Percentiles rank a stretch among this genome's conserved stretches.
Evolutionary conservation across 768 basidiomycete genomes (phyloP).

Genomic region (Leucocoprinus sp.): DNA sequence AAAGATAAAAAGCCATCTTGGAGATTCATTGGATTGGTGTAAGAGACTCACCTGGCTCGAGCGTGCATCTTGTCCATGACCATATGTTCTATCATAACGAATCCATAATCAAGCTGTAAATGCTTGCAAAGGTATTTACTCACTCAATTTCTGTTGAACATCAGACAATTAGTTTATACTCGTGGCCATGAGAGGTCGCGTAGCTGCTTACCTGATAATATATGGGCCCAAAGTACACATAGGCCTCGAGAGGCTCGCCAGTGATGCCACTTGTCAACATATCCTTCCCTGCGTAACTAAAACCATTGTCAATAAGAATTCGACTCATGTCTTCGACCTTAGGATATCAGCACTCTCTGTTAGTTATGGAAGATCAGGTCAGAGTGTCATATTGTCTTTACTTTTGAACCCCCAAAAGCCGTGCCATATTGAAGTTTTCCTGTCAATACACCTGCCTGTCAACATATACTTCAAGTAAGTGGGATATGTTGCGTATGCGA

Average conservation of each 20-base stretch:
- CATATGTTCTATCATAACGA: constrained; percentile 70
- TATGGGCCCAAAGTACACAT: constrained; percentile 98
- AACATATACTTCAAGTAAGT: constrained; percentile 7
- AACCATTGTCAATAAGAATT: constrained; percentile 90
- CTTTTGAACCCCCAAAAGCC: constrained; percentile 97
- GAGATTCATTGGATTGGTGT: not conserved
- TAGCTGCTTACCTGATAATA: constrained; percentile 75
- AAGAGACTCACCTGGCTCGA: constrained; percentile 66
- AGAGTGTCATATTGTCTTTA: constrained; percentile 22
- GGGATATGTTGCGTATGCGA: constrained; percentile 4
- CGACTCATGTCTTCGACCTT: constrained; percentile 97
- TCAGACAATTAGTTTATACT: constrained; percentile 7
- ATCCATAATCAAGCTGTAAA: constrained; percentile 3
- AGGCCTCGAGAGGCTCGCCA: constrained; percentile 92
- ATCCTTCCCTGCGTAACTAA: constrained; percentile 98
- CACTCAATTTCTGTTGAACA: constrained; percentile 79
- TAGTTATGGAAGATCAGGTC: constrained; percentile 2
- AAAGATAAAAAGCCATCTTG: constrained; percentile 5
- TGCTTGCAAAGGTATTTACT: constrained; percentile 22
- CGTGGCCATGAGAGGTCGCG: constrained; percentile 5
- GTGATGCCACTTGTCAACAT: constrained; percentile 98
- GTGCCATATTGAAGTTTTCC: constrained; percentile 92
- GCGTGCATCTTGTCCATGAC: constrained; percentile 99
- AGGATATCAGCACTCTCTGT: not conserved
- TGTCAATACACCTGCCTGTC: constrained; percentile 79